These are phyloP conservation scores for Aspergillus floridensis DNA, from an alignment of 2,329 filamentous ascomycete species.

Conservation along the genomic window DNA sequence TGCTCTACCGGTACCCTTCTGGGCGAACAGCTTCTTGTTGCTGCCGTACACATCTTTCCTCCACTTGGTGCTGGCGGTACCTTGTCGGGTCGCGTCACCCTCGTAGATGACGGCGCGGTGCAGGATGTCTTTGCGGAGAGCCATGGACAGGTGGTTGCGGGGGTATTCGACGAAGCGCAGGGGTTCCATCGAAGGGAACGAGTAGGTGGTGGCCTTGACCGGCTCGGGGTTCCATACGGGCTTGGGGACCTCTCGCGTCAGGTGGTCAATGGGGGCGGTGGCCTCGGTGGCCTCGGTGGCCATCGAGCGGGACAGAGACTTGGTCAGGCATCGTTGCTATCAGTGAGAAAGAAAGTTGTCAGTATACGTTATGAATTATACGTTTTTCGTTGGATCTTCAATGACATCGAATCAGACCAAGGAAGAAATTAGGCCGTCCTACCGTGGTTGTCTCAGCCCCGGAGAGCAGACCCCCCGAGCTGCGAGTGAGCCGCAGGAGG, in stretches of 20 bases:
- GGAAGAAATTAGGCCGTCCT: conserved; percentile 15
- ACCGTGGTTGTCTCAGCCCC: conserved; percentile 38
- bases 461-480: conserved; percentile 34
- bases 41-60: conserved; percentile 81
- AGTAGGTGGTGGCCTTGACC: conserved; percentile 81
- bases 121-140: conserved; percentile 84
- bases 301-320: conserved; percentile 46
- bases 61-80: conserved; percentile 79
- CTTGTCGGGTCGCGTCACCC: conserved; percentile 81
- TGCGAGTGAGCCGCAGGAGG: conserved; percentile 39
- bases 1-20: conserved; percentile 82
- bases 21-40: conserved; percentile 73
- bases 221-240: conserved; percentile 49
- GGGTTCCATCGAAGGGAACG: conserved; percentile 86
- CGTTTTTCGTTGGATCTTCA: background rate
- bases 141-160: conserved; percentile 78
- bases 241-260: conserved; percentile 27
- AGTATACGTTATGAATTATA: background rate
- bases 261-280: conserved; percentile 27
- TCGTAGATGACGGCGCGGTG: conserved; percentile 92
- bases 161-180: conserved; percentile 73
- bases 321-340: conserved; percentile 45
- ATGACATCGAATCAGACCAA: background rate
- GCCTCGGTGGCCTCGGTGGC: conserved; percentile 54
- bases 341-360: conserved; percentile 2